Conservation (phyloP, 768 basidiomycete genomes). For the Lentinula guzmanii region DNA sequence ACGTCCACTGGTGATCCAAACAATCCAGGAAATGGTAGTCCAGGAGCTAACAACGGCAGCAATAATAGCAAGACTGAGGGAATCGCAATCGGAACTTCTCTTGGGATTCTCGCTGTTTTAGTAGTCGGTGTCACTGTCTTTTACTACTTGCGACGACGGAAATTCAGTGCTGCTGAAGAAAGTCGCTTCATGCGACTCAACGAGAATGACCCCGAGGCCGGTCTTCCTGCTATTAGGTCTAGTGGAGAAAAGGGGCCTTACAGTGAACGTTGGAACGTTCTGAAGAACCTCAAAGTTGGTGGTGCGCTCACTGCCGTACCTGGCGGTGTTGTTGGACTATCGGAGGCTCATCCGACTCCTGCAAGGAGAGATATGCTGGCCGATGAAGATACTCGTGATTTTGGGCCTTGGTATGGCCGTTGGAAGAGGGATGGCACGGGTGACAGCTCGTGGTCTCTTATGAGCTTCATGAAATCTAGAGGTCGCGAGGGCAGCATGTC, state of each 20-base stretch:
- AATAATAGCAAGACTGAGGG: constrained; percentile 26
- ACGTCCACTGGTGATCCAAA: constrained; percentile 16
- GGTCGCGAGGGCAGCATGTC: constrained; percentile 35
- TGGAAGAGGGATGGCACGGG: constrained; percentile 31
- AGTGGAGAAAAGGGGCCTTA: constrained; percentile 4
- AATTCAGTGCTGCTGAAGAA: constrained; percentile 14
- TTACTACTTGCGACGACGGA: constrained; percentile 39
- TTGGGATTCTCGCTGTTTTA: constrained; percentile 55
- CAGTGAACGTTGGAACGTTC: neutral
- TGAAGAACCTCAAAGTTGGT: constrained; percentile 1
- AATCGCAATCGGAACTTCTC: constrained; percentile 55
- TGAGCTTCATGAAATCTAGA: constrained; percentile 31
- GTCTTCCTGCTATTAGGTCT: constrained; percentile 25
- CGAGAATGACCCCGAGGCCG: constrained; percentile 21
- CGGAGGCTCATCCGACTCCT: constrained; percentile 15
- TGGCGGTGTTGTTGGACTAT: constrained; percentile 6
- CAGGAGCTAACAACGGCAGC: constrained; percentile 8
- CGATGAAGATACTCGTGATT: constrained; percentile 64
- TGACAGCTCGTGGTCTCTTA: constrained; percentile 51
- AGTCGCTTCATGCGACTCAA: constrained; percentile 25
- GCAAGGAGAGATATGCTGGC: constrained; percentile 68
- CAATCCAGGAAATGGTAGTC: constrained; percentile 13
- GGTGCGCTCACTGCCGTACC: constrained; percentile 26
- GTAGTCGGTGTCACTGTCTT: constrained; percentile 31
- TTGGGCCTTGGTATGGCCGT: constrained; percentile 22